Conservation (phyloP, 73 alveolate genomes). For the Urostyla sp. region DNA sequence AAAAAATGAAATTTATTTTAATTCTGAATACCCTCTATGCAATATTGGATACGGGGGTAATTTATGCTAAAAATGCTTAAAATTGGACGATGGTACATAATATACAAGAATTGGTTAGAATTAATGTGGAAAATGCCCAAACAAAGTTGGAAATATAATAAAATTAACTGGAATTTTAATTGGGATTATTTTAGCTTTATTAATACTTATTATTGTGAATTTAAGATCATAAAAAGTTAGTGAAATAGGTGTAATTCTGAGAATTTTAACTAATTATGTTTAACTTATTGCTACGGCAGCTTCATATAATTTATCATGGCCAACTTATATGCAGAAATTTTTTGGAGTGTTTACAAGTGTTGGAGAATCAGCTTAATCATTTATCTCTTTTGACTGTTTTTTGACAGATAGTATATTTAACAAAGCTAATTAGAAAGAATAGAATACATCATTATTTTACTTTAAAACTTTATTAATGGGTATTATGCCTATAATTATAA, state of each 20-base stretch:
- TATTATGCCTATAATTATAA: not conserved
- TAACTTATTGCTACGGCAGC: not conserved
- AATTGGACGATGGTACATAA: not conserved
- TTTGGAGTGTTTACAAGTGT: not conserved
- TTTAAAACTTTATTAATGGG: slow-evolving; percentile 6
- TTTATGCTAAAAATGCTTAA: slow-evolving; percentile 20
- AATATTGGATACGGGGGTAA: slow-evolving; percentile 37
- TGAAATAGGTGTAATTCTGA: not conserved
- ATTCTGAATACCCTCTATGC: not conserved
- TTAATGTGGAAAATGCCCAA: slow-evolving; percentile 23
- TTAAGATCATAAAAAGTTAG: not conserved
- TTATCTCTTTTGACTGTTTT: slow-evolving; percentile 36
- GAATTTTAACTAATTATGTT: slow-evolving; percentile 5
- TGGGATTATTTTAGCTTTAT: not conserved
- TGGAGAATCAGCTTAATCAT: not conserved
- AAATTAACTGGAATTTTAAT: not conserved
- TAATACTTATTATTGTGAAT: not conserved
- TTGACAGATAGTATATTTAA: not conserved
- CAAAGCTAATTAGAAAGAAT: no score
- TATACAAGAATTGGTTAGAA: not conserved
- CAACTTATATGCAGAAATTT: not conserved
- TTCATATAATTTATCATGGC: slow-evolving; percentile 16
- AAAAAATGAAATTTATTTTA: not conserved
- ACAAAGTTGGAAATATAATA: not conserved
- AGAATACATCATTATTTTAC: not conserved